Evolutionary conservation across 2,329 filamentous ascomycete species (phyloP).

Genomic region (Lizonia empirigonia): DNA sequence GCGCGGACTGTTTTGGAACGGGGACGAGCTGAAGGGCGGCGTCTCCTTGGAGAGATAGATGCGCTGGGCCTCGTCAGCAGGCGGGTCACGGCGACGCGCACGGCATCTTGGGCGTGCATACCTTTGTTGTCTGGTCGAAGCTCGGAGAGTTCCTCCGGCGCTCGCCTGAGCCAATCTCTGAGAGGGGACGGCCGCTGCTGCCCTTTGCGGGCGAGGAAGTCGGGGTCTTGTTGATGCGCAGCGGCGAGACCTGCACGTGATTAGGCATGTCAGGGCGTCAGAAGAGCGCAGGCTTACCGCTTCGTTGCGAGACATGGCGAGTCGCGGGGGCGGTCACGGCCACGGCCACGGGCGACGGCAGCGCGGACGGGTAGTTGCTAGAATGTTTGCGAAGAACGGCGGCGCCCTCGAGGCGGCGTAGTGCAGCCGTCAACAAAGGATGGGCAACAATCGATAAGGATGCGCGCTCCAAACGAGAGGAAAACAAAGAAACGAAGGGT

Average conservation of each 20-base stretch:
- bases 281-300: constrained; percentile 39
- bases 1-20: constrained; percentile 74
- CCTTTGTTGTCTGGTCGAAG: constrained; percentile 78
- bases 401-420: constrained; percentile 12
- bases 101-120: constrained; percentile 51
- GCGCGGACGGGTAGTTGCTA: background rate
- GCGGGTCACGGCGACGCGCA: background rate
- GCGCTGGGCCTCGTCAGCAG: constrained; percentile 59
- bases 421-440: constrained; percentile 6
- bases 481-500: constrained; percentile 16
- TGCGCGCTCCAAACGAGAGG: constrained; percentile 2
- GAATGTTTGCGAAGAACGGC: constrained; percentile 13
- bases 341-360: too few species aligned
- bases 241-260: constrained; percentile 68
- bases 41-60: constrained; percentile 72
- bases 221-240: constrained; percentile 77
- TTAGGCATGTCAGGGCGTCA: background rate
- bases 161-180: constrained; percentile 86
- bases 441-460: constrained; percentile 11
- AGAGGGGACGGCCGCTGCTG: constrained; percentile 68
- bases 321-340: background rate
- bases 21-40: constrained; percentile 85
- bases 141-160: constrained; percentile 90
- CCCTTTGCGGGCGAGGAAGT: constrained; percentile 69
- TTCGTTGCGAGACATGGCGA: constrained; percentile 49